Evolutionary conservation across 1,284 basidiomycete species (phyloP).

Genomic region (Ustilago lituana): DNA sequence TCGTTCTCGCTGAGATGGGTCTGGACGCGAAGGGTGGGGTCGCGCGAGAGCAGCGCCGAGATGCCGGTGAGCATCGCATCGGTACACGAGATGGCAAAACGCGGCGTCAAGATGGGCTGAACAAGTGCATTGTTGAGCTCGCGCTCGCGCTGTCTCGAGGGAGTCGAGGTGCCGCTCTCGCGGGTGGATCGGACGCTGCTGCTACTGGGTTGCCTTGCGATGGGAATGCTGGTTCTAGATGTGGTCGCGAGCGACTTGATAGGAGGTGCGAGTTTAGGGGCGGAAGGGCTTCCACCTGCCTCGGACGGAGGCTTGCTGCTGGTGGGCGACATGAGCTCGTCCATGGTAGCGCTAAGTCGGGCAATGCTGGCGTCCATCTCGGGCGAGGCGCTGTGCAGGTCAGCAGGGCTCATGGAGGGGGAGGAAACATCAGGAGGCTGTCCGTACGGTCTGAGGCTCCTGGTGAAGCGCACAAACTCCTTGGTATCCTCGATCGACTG

Average conservation of each 20-base stretch:
- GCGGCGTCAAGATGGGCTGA: constrained; percentile 89
- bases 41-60: constrained; percentile 71
- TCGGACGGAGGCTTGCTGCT: constrained; percentile 42
- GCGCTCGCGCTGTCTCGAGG: constrained; percentile 41
- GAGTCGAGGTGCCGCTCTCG: constrained; percentile 43
- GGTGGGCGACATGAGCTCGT: constrained; percentile 51
- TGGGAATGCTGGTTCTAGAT: constrained; percentile 9
- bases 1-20: constrained; percentile 92
- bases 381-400: constrained; percentile 31
- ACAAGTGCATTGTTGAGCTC: constrained; percentile 71
- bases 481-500: constrained; percentile 60
- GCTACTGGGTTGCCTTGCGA: constrained; percentile 37
- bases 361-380: constrained; percentile 61
- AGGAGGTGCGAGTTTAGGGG: constrained; percentile 20
- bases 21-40: constrained; percentile 78
- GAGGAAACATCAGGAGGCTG: constrained; percentile 47
- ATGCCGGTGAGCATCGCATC: constrained; percentile 76
- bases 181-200: constrained; percentile 35
- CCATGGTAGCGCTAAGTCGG: constrained; percentile 54
- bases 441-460: constrained; percentile 39
- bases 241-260: constrained; percentile 14
- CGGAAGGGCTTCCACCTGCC: constrained; percentile 34
- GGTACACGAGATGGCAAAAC: constrained; percentile 93
- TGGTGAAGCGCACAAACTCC: constrained; percentile 55
- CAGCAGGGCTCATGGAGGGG: constrained; percentile 45